phyloP scores from a whole-genome alignment of 208 protist species.

The Trypanosoma melophagium region DNA sequence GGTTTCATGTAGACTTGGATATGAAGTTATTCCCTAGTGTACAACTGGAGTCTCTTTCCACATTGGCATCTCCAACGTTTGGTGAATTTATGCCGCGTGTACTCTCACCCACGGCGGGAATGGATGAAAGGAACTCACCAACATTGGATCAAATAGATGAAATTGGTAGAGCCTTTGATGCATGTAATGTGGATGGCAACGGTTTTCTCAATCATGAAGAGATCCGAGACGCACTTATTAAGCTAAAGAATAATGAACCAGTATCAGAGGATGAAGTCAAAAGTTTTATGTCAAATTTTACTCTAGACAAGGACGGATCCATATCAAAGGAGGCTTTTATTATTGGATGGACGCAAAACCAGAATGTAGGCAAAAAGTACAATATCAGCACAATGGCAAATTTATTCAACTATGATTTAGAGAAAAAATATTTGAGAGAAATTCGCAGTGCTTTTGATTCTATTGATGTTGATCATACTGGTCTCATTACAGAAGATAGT shows the following conservation, averaged over 20 bases:
- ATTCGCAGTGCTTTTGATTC: constrained; percentile 80
- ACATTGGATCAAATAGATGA: constrained; percentile 43
- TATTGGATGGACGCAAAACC: constrained; percentile 75
- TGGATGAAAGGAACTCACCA: constrained; percentile 29
- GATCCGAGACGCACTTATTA: constrained; percentile 87
- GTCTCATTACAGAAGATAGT: constrained; percentile 74
- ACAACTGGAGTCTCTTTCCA: not conserved
- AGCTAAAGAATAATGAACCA: constrained; percentile 67
- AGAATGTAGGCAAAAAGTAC: constrained; percentile 80
- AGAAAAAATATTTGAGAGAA: constrained; percentile 74
- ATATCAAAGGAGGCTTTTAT: constrained; percentile 90
- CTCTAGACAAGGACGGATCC: constrained; percentile 60
- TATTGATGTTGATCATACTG: constrained; percentile 78
- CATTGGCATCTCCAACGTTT: constrained; percentile 34
- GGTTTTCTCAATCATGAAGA: constrained; percentile 79
- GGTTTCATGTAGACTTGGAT: constrained; percentile 81
- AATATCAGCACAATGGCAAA: constrained; percentile 70
- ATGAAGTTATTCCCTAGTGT: constrained; percentile 60
- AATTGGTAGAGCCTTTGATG: constrained; percentile 73
- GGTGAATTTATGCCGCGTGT: constrained; percentile 71
- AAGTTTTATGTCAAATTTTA: constrained; percentile 82
- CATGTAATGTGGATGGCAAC: constrained; percentile 75
- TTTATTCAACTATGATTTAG: constrained; percentile 85
- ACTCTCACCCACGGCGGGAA: constrained; percentile 44
- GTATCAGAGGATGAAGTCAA: constrained; percentile 74